Conservation (phyloP, 306 rosid genomes). For the Lotus japonicus region DNA sequence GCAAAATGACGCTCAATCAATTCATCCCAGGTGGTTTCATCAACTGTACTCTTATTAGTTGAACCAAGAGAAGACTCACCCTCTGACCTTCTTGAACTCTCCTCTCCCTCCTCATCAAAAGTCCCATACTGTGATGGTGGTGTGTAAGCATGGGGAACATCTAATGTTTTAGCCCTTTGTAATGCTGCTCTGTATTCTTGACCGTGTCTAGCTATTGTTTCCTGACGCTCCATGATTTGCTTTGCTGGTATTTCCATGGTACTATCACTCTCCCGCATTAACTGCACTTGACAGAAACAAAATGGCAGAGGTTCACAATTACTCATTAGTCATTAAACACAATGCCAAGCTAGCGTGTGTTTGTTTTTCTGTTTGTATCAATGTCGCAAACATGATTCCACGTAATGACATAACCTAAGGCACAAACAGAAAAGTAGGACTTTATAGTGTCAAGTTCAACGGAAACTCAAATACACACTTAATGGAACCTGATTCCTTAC, state of each 20-base stretch:
- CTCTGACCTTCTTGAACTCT: constrained; percentile 40
- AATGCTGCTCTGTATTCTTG: constrained; percentile 81
- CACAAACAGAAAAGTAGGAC: too few species aligned
- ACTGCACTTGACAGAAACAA: constrained; percentile 37
- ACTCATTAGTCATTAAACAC: too few species aligned
- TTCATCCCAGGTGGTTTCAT: constrained; percentile 62
- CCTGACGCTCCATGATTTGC: constrained; percentile 81
- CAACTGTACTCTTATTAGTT: constrained; percentile 28
- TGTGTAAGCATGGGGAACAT: constrained; percentile 74
- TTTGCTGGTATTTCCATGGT: constrained; percentile 59
- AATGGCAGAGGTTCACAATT: constrained; percentile 1
- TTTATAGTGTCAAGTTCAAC: too few species aligned
- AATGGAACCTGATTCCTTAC: neutral
- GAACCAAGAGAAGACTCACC: constrained; percentile 46
- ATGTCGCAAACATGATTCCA: too few species aligned
- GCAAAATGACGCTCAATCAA: constrained; percentile 53
- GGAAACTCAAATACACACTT: neutral
- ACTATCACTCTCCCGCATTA: constrained; percentile 51
- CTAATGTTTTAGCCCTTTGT: constrained; percentile 72
- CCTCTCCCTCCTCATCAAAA: constrained; percentile 45
- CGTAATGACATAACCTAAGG: too few species aligned
- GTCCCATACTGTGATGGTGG: constrained; percentile 74
- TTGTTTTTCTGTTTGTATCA: too few species aligned
- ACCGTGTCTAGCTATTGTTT: constrained; percentile 50
- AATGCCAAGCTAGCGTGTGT: too few species aligned